Percentiles rank a stretch among this genome's conserved stretches.
phyloP scores from a whole-genome alignment of 2,329 filamentous ascomycete species.

The Penicillium sp. region DNA sequence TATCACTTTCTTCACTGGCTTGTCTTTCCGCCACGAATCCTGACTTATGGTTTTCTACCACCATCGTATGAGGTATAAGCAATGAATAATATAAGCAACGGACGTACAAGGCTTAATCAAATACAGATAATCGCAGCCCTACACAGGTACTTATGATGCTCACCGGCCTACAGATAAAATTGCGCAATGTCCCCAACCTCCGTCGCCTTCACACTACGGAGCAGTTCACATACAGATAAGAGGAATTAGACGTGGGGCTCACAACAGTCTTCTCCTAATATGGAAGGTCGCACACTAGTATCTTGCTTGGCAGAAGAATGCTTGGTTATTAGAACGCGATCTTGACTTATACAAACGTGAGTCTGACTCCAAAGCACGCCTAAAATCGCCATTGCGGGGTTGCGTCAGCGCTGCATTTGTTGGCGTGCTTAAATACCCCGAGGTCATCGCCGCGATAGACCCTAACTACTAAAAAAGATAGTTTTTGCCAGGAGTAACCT shows the following conservation, averaged over 20 bases:
- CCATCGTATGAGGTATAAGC: background rate
- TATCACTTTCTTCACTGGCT: slow-evolving; percentile 3
- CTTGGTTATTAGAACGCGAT: background rate
- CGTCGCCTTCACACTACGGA: slow-evolving; percentile 7
- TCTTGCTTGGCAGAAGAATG: background rate
- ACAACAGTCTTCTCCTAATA: background rate
- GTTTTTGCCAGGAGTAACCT: background rate
- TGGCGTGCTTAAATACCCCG: slow-evolving; percentile 25
- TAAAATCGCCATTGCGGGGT: slow-evolving; percentile 15
- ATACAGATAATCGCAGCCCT: background rate
- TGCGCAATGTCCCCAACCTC: slow-evolving; percentile 13
- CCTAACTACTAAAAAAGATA: background rate
- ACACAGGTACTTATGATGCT: background rate
- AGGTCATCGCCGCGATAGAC: background rate
- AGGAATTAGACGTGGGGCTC: background rate
- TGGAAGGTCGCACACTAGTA: background rate
- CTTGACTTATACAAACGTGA: background rate
- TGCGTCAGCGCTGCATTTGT: slow-evolving; percentile 12
- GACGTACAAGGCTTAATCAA: background rate
- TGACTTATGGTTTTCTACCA: background rate
- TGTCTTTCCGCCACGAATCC: background rate
- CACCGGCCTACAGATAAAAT: background rate
- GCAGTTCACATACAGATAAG: background rate
- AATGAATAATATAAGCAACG: background rate
- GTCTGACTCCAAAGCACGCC: slow-evolving; percentile 3